These are phyloP conservation scores for Urochloa ruziziensis DNA, from an alignment of 176 grass and related monocot genomes.

Conservation along the genomic window DNA sequence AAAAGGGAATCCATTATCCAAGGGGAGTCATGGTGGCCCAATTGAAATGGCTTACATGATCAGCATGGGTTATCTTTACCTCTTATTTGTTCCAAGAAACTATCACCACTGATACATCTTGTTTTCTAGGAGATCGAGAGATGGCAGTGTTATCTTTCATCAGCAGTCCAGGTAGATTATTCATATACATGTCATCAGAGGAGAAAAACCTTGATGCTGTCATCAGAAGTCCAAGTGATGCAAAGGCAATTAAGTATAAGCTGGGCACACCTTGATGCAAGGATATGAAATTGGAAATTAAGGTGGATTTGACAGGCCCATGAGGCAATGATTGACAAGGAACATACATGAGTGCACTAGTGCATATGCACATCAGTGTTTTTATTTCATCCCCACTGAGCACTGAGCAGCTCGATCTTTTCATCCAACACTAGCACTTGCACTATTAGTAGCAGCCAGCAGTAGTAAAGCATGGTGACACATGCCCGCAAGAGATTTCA, in stretches of 20 bases:
- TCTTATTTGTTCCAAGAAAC: neutral
- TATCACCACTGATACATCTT: neutral
- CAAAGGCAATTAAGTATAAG: no score
- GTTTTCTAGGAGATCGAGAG: neutral
- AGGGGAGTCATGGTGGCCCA: neutral
- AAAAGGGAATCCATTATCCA: neutral
- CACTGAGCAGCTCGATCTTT: neutral
- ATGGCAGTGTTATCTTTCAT: no score
- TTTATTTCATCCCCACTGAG: neutral
- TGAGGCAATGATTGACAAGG: neutral
- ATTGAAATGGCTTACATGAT: neutral
- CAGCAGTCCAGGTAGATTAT: no score
- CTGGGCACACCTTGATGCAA: no score
- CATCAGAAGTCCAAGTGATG: no score
- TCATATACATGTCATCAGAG: no score
- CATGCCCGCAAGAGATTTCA: no score
- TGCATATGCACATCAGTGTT: constrained; percentile 34
- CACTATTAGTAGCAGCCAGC: no score
- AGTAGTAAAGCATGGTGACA: no score
- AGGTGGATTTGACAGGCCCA: neutral
- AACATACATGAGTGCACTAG: constrained; percentile 6
- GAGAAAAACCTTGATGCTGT: no score
- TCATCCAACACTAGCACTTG: neutral
- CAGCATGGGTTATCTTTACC: neutral
- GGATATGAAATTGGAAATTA: no score